phyloP scores from a whole-genome alignment of 2,329 filamentous ascomycete species.

The Pyrenophora graminea region DNA sequence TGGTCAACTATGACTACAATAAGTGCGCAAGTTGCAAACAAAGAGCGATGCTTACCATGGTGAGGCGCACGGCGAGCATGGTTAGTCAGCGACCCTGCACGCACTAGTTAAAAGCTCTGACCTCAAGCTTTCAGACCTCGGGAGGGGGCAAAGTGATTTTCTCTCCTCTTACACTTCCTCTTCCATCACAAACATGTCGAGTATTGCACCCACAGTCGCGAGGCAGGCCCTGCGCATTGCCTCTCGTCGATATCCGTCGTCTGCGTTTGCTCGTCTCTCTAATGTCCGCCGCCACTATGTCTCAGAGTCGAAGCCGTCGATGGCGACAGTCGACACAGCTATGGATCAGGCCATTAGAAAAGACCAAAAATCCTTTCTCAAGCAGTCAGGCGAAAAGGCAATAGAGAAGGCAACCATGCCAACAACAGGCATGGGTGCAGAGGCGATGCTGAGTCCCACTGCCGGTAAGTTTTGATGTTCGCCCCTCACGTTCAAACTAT shows the following conservation, averaged over 20 bases:
- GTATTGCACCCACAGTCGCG: slow-evolving; percentile 66
- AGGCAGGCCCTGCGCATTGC: slow-evolving; percentile 72
- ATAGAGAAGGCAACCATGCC: slow-evolving; percentile 63
- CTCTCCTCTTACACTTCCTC: slow-evolving; percentile 13
- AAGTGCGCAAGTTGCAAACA: too few species aligned
- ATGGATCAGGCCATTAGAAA: slow-evolving; percentile 63
- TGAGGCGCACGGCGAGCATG: background rate
- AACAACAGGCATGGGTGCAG: slow-evolving; percentile 60
- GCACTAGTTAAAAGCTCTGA: slow-evolving; percentile 3
- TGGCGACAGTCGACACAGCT: slow-evolving; percentile 82
- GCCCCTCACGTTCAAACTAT: slow-evolving; percentile 4
- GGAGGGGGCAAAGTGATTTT: slow-evolving; percentile 6
- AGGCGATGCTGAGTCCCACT: slow-evolving; percentile 79
- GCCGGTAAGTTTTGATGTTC: slow-evolving; percentile 56
- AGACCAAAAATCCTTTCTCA: slow-evolving; percentile 78
- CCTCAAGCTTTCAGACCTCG: slow-evolving; percentile 5
- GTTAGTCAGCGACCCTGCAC: slow-evolving; percentile 7
- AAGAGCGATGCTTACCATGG: too few species aligned
- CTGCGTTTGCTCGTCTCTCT: slow-evolving; percentile 47
- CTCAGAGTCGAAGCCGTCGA: slow-evolving; percentile 76
- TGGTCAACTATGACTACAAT: too few species aligned
- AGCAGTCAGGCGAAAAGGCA: slow-evolving; percentile 59
- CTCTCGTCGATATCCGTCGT: slow-evolving; percentile 54
- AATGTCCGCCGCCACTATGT: slow-evolving; percentile 72
- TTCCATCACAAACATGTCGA: slow-evolving; percentile 47